Evolutionary conservation across 495 filamentous ascomycete species (phyloP), one percentile per base, ranked within the genome.

Genomic region (Cercophora scortea): DNA sequence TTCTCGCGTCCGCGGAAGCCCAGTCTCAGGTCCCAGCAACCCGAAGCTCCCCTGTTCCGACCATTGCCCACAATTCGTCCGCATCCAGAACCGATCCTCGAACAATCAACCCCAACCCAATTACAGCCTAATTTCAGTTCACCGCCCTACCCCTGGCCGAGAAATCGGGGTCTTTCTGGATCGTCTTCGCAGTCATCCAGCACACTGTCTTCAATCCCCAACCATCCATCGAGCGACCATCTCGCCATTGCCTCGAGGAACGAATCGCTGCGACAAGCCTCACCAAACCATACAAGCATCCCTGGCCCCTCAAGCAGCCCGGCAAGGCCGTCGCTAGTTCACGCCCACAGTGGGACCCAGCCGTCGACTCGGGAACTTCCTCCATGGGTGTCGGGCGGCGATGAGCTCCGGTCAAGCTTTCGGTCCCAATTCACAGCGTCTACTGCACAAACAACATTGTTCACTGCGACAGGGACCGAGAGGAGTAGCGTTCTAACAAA

Each of bases 401-500:
- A 85, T 35, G 80, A 82, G 47, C 69, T 83, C 9, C 79, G 88
- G 15, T 82, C 83, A 0, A 91, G 88, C 59, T 79, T 84, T 59
- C 83, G 87, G 45, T 91, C 89, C 0, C 74, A 61, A 74, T 73
- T 58, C 6, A 86, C 84, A 11, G 72, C 76, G 16, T 90, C 88
- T 1, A 89, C 86, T 45, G 81, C 79, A 34, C 73, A 87, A 36
- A 85, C 84, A 9, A 77, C 79, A 1, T 78, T 80, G 32, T 81
- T 77, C 13, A 94, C 90, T 0, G 84, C 88, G 53, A 73, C 83
- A 16, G 91, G 86, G 55, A 93, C 90, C 1, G 88, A 92, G 59
- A 76, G 87, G 35, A 92, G 87, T 62, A 94, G 89, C 63, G 76
- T 95, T 25, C 58, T 85, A 50, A 92, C 89, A 0, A 90, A 87